These are phyloP conservation scores for Colletotrichum costaricense DNA, from an alignment of 2,329 filamentous ascomycete genomes.

Conservation along the genomic window DNA sequence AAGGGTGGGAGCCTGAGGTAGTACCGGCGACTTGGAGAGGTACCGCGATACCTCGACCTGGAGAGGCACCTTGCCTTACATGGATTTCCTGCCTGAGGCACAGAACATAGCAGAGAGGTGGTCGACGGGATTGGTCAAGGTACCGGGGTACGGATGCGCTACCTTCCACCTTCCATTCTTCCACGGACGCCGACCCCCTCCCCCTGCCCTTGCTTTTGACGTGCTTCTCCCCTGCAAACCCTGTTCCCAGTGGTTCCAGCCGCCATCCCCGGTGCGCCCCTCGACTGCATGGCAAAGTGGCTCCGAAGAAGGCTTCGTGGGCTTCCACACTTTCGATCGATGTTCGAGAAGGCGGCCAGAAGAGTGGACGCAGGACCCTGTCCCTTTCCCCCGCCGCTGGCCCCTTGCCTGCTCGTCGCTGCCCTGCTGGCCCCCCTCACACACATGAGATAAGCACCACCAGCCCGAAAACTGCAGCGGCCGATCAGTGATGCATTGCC, in stretches of 20 bases:
- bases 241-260: constrained; percentile 33
- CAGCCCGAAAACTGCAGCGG: not conserved
- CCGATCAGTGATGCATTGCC: not conserved
- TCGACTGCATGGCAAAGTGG: not conserved
- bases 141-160: not conserved
- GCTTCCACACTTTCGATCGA: constrained; percentile 35
- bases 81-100: not conserved
- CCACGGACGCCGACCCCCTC: not conserved
- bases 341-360: constrained; percentile 37
- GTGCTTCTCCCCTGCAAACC: constrained; percentile 29
- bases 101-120: not conserved
- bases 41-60: not conserved
- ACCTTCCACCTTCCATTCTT: no score
- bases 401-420: not conserved
- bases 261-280: constrained; percentile 7
- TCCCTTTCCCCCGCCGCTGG: not conserved
- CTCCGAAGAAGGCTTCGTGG: constrained; percentile 29
- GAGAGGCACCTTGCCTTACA: not conserved
- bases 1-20: no score
- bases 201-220: constrained; percentile 12
- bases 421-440: not conserved
- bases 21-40: no score
- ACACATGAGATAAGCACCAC: constrained; percentile 9
- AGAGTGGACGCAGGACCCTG: constrained; percentile 24
- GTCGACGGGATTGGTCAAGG: not conserved